Conservation (phyloP, 2,329 filamentous ascomycete species). For the Orbilia ellipsospora region DNA sequence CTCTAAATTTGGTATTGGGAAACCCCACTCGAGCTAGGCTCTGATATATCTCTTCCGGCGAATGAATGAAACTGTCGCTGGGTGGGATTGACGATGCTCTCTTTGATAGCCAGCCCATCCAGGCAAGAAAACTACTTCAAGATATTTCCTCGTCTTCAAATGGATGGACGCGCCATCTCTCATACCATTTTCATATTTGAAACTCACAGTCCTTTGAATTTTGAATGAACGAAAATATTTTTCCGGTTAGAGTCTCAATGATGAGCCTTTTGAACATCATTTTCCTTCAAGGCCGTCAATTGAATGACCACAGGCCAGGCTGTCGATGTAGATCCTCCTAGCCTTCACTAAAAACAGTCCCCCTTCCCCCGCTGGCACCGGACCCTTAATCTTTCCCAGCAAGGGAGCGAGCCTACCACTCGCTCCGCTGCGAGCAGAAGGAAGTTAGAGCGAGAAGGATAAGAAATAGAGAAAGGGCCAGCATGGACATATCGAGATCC, state of each 20-base stretch:
- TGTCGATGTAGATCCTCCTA: slow-evolving; percentile 35
- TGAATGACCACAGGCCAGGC: slow-evolving; percentile 37
- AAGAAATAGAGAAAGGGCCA: not conserved
- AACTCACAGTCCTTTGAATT: too few relatives aligned
- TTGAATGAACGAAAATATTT: too few relatives aligned
- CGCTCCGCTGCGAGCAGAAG: slow-evolving; percentile 8
- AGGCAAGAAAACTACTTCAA: too few relatives aligned
- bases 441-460: slow-evolving; percentile 20
- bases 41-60: not conserved
- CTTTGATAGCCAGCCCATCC: too few relatives aligned
- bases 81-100: too few relatives aligned
- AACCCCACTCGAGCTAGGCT: slow-evolving; percentile 20
- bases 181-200: not conserved
- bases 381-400: slow-evolving; percentile 23
- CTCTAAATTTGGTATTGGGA: not conserved
- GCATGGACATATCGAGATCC: not conserved
- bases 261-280: not conserved
- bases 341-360: slow-evolving; percentile 19
- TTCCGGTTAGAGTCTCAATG: not conserved
- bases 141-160: too few relatives aligned
- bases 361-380: not conserved
- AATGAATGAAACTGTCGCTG: too few relatives aligned
- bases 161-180: not conserved
- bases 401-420: not conserved
- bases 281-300: slow-evolving; percentile 20